phyloP scores from a whole-genome alignment of 1,139 yeast species.

The Pichia sp. region DNA sequence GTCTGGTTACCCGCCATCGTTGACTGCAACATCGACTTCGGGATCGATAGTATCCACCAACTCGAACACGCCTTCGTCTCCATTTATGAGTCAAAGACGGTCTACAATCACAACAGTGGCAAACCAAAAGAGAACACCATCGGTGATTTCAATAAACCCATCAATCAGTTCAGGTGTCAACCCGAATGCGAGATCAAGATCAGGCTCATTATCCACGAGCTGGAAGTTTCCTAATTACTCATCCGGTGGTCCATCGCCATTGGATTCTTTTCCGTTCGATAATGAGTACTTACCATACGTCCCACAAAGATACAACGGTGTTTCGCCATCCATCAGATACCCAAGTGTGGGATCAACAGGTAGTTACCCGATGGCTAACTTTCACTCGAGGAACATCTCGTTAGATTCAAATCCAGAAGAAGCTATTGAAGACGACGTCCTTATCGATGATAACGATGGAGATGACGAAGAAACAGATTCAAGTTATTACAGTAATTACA shows the following conservation, averaged over 20 bases:
- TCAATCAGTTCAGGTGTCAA: too few species aligned
- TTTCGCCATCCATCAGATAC: neutral
- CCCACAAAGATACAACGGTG: neutral
- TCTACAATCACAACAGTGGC: constrained; percentile 22
- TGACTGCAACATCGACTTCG: too few species aligned
- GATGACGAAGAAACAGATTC: too few species aligned
- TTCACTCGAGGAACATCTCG: neutral
- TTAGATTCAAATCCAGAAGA: too few species aligned
- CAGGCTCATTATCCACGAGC: constrained; percentile 8
- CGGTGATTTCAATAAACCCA: neutral
- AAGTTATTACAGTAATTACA: too few species aligned
- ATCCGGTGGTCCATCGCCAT: neutral
- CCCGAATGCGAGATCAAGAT: constrained; percentile 14
- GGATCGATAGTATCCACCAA: too few species aligned
- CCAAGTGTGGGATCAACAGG: neutral
- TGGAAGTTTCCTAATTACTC: neutral
- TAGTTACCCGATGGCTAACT: neutral
- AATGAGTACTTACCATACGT: constrained; percentile 2
- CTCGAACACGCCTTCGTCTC: neutral
- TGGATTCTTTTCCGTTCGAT: constrained; percentile 6
- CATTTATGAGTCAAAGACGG: constrained; percentile 23
- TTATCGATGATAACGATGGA: too few species aligned
- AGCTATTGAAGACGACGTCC: too few species aligned
- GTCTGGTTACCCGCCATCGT: too few species aligned
- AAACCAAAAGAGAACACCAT: constrained; percentile 15